Base-by-base conservation (phyloP, 768 basidiomycete species). In the Rhodosporidiobolus sp. region DNA sequence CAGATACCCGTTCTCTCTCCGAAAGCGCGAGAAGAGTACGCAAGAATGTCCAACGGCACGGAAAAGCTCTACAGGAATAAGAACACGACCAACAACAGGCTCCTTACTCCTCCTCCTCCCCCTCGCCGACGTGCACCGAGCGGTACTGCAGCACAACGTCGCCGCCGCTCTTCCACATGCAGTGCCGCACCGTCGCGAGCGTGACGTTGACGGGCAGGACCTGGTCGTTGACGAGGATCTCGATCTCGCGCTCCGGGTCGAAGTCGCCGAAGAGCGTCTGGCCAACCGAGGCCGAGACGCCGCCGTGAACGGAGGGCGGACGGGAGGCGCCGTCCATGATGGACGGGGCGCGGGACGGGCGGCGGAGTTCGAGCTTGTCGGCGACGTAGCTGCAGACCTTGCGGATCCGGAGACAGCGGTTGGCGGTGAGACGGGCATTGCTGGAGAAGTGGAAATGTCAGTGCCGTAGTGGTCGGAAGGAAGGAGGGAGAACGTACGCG, bases 161-260 rank as follows among this genome's bases (percentile, higher is more conserved):
- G 4, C 76, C 77, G 1, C 72, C 69, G 28, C 59, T 55, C 72
- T 77, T 87, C 92, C 92, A 96, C 30, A 93, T 86, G 77, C 87
- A 96, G 80, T 94, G 92, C 71, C 92, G 88, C 69, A 94, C 89
- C 26, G 90, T 90, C 8, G 91, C 94, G 48, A 99, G 85, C 10
- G 91, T 94, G 88, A 95, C 93, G 74, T 88, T 87, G 35, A 90
- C 83, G 32, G 94, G 90, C 46, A 98, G 84, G 24, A 90, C 83
- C n/a, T 85, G 83, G 72, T 92, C 90, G 76, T 91, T 92, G 81
- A 94, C 96, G 35, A 96, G 80, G 55, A 98, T 87, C 82, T 98
- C 94, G 79, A 91, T 89, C 38, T 85, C 78, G 28, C 34, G 8
- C 53, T 74, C 74, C 12, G 66, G 69, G 17, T 65, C n/a, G 57